Evolutionary conservation across 2,329 filamentous ascomycete species (phyloP).

Genomic region (Aspergillus caelatus): DNA sequence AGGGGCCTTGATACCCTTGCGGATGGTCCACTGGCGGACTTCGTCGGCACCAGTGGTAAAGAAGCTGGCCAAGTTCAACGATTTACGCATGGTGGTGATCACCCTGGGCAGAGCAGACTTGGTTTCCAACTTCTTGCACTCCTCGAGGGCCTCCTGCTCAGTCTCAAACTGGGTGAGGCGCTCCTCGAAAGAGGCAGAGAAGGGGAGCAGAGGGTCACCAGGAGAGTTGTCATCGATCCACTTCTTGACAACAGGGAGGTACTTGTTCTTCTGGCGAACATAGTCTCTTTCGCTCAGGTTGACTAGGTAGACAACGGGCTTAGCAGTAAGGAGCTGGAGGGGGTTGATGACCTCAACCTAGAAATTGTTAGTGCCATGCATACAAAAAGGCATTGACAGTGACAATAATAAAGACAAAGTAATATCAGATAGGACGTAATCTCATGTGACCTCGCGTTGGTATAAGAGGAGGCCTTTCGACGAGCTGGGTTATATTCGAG

Average conservation of each 20-base stretch:
- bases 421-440: slow-evolving; percentile 76
- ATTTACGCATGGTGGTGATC: slow-evolving; percentile 89
- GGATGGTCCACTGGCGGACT: slow-evolving; percentile 97
- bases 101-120: slow-evolving; percentile 92
- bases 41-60: slow-evolving; percentile 97
- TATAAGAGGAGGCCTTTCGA: slow-evolving; percentile 78
- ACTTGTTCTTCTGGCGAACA: slow-evolving; percentile 99
- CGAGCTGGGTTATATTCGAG: slow-evolving; percentile 97
- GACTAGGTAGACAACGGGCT: slow-evolving; percentile 95
- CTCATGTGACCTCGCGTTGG: slow-evolving; percentile 76
- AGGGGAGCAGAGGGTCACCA: slow-evolving; percentile 87
- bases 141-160: slow-evolving; percentile 76
- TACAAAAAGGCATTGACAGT: slow-evolving; percentile 18
- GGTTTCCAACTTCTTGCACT: slow-evolving; percentile 84
- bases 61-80: slow-evolving; percentile 87
- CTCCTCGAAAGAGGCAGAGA: slow-evolving; percentile 92
- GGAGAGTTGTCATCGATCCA: slow-evolving; percentile 89
- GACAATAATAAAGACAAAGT: slow-evolving; percentile 19
- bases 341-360: slow-evolving; percentile 98
- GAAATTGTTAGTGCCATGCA: slow-evolving; percentile 21
- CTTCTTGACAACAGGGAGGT: too few species aligned
- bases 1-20: slow-evolving; percentile 94
- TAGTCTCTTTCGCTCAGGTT: slow-evolving; percentile 98
- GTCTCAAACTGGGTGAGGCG: slow-evolving; percentile 79
- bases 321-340: slow-evolving; percentile 90